Percentiles rank a stretch among this genome's conserved stretches.
Conservation (phyloP, 2,329 filamentous ascomycete species). For the Pseudogymnoascus sp. region DNA sequence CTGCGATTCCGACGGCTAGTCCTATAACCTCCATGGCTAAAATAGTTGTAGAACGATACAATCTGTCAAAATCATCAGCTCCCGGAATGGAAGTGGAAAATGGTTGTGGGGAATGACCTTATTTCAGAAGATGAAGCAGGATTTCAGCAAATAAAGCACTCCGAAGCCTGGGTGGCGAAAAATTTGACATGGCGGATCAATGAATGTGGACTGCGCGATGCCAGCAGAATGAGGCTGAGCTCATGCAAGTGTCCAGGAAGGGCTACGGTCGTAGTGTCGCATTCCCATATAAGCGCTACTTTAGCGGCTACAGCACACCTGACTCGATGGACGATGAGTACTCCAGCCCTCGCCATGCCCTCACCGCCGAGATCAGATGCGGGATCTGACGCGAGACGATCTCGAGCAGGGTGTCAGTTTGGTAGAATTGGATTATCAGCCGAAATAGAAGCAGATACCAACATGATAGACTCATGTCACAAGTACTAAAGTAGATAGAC, state of each 20-base stretch:
- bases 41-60: neutral
- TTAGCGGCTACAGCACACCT: neutral
- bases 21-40: neutral
- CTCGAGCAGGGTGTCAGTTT: too few relatives aligned
- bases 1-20: neutral
- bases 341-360: neutral
- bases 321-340: neutral
- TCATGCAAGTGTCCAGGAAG: neutral
- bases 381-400: too few relatives aligned
- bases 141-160: neutral
- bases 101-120: neutral
- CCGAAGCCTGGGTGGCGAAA: neutral
- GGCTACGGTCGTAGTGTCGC: neutral
- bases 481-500: too few relatives aligned
- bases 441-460: too few relatives aligned
- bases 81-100: neutral
- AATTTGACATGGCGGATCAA: neutral
- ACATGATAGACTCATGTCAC: too few relatives aligned
- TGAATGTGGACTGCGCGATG: neutral
- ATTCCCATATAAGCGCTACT: neutral
- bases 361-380: too few relatives aligned
- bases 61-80: neutral
- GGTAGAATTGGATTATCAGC: too few relatives aligned
- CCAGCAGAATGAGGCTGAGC: neutral
- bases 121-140: neutral